Percentiles rank a stretch among this genome's conserved stretches.
Conservation (phyloP, 108 stramenopile species). For the Nitzschia sp. region DNA sequence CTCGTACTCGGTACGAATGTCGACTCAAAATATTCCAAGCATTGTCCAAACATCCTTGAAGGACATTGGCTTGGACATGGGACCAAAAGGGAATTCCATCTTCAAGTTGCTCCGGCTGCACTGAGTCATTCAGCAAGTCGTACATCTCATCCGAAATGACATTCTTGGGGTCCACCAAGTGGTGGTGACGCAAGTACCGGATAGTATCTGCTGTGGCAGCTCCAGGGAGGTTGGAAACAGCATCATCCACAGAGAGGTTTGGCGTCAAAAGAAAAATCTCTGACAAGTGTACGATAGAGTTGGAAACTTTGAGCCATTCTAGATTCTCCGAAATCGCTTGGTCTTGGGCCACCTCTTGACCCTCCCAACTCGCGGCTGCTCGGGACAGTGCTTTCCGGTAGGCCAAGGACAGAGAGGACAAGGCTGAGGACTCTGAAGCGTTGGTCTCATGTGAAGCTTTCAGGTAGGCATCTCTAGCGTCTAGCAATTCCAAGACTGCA, state of each 20-base stretch:
- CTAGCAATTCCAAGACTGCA: constrained; percentile 58
- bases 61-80: constrained; percentile 41
- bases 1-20: constrained; percentile 58
- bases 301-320: constrained; percentile 55
- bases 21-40: constrained; percentile 69
- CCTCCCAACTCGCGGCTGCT: constrained; percentile 49
- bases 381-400: constrained; percentile 58
- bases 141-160: constrained; percentile 14
- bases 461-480: constrained; percentile 53
- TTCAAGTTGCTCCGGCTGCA: constrained; percentile 66
- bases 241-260: constrained; percentile 8
- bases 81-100: constrained; percentile 53
- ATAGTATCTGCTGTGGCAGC: constrained; percentile 76
- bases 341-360: constrained; percentile 21
- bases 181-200: constrained; percentile 63
- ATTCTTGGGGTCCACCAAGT: constrained; percentile 13
- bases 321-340: constrained; percentile 30
- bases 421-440: background rate
- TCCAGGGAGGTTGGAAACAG: constrained; percentile 38
- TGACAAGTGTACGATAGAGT: constrained; percentile 61
- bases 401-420: constrained; percentile 28
- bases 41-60: constrained; percentile 55
- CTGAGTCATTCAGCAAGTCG: constrained; percentile 36
- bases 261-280: constrained; percentile 57
- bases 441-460: constrained; percentile 1